These are phyloP conservation scores for Microbotryum lychnidis-dioicae DNA, from an alignment of 1,284 basidiomycete genomes.

Conservation along the genomic window DNA sequence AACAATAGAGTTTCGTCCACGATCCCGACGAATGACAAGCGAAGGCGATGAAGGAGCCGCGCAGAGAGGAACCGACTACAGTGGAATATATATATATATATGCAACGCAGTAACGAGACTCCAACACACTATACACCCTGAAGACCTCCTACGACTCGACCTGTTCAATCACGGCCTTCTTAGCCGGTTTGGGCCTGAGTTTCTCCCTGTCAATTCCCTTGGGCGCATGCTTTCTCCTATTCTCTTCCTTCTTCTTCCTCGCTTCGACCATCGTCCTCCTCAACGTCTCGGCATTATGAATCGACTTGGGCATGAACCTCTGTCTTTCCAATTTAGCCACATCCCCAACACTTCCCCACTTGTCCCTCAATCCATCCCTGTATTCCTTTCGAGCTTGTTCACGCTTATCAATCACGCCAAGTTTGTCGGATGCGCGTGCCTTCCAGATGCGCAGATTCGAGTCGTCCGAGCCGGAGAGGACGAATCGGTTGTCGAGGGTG, in stretches of 20 bases:
- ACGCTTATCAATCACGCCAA: conserved; percentile 83
- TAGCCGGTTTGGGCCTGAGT: conserved; percentile 83
- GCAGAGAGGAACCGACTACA: no score
- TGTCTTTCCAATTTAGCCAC: conserved; percentile 72
- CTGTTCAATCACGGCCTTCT: conserved; percentile 51
- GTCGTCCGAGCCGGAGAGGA: conserved; percentile 90
- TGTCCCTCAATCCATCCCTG: conserved; percentile 73
- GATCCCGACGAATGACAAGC: background rate
- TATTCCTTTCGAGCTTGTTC: conserved; percentile 92
- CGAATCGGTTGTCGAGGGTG: conserved; percentile 85
- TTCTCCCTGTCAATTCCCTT: conserved; percentile 77
- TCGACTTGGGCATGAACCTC: conserved; percentile 80
- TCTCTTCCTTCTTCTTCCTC: conserved; percentile 82
- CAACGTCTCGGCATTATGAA: conserved; percentile 77
- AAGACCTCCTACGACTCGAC: conserved; percentile 16
- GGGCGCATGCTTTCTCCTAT: conserved; percentile 52
- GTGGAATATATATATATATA: no score
- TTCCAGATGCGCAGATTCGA: conserved; percentile 98
- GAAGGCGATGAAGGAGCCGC: background rate
- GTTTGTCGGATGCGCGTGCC: conserved; percentile 79
- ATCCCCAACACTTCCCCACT: conserved; percentile 78
- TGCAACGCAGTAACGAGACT: no score
- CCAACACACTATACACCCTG: background rate
- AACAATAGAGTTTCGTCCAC: no score
- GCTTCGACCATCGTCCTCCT: conserved; percentile 91